Conservation (phyloP, 1,139 yeast species). For the Eremothecium coryli region DNA sequence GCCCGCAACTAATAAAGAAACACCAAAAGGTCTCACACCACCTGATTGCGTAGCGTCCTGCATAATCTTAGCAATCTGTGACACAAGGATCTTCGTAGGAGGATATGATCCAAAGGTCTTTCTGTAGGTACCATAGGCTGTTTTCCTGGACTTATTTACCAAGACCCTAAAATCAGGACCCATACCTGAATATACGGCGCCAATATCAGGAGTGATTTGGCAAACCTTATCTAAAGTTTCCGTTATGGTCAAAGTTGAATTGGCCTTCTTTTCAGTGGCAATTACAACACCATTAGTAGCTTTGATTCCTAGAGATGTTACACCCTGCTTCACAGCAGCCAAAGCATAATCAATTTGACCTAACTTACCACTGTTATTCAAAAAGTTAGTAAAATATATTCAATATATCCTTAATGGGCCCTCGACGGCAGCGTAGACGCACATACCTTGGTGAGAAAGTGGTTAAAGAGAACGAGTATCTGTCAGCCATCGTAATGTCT, state of each 20-base stretch:
- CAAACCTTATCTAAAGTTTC: slow-evolving; percentile 76
- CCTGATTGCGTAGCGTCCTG: slow-evolving; percentile 98
- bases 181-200: slow-evolving; percentile 97
- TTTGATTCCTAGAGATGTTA: slow-evolving; percentile 91
- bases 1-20: slow-evolving; percentile 88
- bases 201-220: slow-evolving; percentile 85
- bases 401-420: too few species aligned
- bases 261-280: slow-evolving; percentile 90
- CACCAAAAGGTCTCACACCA: slow-evolving; percentile 56
- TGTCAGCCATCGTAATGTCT: slow-evolving; percentile 69
- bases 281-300: slow-evolving; percentile 94
- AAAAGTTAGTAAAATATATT: too few species aligned
- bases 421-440: neutral
- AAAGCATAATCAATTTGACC: slow-evolving; percentile 97
- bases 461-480: slow-evolving; percentile 94
- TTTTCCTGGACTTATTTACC: slow-evolving; percentile 86
- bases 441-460: slow-evolving; percentile 92
- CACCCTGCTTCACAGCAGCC: slow-evolving; percentile 97
- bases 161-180: slow-evolving; percentile 97
- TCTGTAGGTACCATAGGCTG: slow-evolving; percentile 88
- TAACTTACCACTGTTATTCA: slow-evolving; percentile 67
- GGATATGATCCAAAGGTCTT: slow-evolving; percentile 94
- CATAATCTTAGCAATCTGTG: slow-evolving; percentile 91
- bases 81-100: slow-evolving; percentile 88
- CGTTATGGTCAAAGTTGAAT: slow-evolving; percentile 65